Base-by-base conservation (phyloP, 371 early-diverging fungal species). In the Dinochytrium kinnereticum region DNA sequence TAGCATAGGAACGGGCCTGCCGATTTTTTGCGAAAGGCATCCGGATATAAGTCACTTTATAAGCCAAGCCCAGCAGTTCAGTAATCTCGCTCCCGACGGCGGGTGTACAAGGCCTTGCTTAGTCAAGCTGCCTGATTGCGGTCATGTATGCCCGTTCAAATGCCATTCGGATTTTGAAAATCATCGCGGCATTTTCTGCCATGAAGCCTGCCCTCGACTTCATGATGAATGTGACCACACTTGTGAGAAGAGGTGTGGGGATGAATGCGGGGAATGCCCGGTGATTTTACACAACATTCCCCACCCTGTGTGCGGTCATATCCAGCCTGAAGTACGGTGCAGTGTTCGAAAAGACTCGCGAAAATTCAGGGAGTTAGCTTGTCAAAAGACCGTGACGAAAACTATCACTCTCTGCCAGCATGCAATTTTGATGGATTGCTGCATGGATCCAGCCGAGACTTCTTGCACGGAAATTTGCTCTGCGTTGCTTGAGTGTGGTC, bases 81-180 rank as follows among this genome's bases (percentile, higher is more conserved):
- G 26, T 7, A 61, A 74, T 28, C 51, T 74, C 24, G 59, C 75
- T 31, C 76, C 80, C 26, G 67, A 74, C 44, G 80, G 80, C 21
- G 80, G 80, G 13, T 80, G 80, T 44, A 36, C 36, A 26, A 39
- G 40, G 30, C 75, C 72, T 24, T 80, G 80, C 57, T 55, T 24
- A 40, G 24, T 34, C 13, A 70, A 61, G 51, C 66, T 80, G 30
- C 64, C 21, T 36, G 37, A 38, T 0, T 80, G 80, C 57, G 80
- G 80, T 3, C 80, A 80, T 51, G 24, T 57, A 1, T 80, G 80
- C 70, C 70, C 69, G 7, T 28, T 51, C 19, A 36, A 75, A 59
- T 90, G 90, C 72, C 90, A 90, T 76, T 76, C 85, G 1, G 86
- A 83, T 70, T 75, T 79, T 49, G 85, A 81, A 67, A 76, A 77